Base-by-base conservation (phyloP, 371 early-diverging fungal species). In the Mucor mucedo region DNA sequence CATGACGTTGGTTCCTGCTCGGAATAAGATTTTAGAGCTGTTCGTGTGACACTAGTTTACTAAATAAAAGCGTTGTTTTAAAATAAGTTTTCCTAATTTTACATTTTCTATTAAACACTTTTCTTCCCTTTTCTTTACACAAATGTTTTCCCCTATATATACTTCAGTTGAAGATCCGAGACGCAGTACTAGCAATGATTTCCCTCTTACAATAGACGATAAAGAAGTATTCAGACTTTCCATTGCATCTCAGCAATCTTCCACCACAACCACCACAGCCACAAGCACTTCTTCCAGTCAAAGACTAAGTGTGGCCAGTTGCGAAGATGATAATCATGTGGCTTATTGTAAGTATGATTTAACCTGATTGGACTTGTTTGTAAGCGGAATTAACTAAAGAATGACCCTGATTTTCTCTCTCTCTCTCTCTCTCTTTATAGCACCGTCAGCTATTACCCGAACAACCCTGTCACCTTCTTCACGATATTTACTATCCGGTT, bases 241-340 rank as follows among this genome's bases (percentile, higher is more conserved):
- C 1, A 55, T 78, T 7, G 71, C 72, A 27, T 78, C 78, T 4
- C 77, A 77, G 53, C 70, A 68, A 50, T 74, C 78, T 10, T 60
- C 60, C 1, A 62, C 70, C 3, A 71, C 73, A 2, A 71, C 70
- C 2, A 71, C 73, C 1, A 73, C 67, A 16, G 52, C 59, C 6
- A 47, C 71, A 2, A 74, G 68, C 14, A 70, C 28, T 10, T 30
- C 58, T 7, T 68, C 71, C 10, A 75, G 70, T 27, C 66, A 70
- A 40, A 71, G 78, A 28, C 47, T 70, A 5, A 78, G 78, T 62
- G 59, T 71, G 5, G 73, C 48, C n/a, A 64, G 60, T 16, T 55
- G 53, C 2, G 71, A 66, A 38, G 65, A 72, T 9, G 68, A 73
- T 49, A 60, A 33, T 9, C 53, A 54, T 16, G 38, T 57, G 41